These are phyloP conservation scores for Solanum chacoense DNA, from an alignment of 305 asterid species.

Conservation along the genomic window DNA sequence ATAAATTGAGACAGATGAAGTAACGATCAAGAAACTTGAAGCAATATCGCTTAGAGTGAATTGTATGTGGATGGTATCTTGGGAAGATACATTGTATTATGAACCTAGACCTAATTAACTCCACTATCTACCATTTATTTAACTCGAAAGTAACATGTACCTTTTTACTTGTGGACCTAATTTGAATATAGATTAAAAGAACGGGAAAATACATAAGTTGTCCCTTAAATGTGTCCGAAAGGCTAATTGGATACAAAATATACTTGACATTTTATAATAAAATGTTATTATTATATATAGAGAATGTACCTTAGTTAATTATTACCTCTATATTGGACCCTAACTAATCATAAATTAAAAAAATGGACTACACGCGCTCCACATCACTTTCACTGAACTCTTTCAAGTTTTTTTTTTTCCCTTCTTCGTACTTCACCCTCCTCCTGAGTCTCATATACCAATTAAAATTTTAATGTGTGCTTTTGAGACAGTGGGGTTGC, in stretches of 20 bases:
- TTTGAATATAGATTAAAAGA: background rate
- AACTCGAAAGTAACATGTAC: background rate
- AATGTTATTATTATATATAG: background rate
- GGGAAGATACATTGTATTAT: background rate
- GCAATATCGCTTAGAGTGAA: background rate
- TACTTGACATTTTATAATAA: background rate
- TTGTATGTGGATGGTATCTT: background rate
- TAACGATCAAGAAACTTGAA: background rate
- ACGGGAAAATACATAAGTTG: background rate
- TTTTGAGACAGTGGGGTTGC: background rate
- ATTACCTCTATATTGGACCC: background rate
- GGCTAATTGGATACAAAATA: background rate
- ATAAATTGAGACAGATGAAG: background rate
- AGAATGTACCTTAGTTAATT: background rate
- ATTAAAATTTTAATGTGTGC: background rate
- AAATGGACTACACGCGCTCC: background rate
- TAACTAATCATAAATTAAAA: background rate
- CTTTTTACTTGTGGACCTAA: background rate
- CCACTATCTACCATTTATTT: background rate
- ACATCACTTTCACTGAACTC: background rate
- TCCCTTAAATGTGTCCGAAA: background rate
- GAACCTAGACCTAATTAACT: background rate
- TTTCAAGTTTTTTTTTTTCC: background rate
- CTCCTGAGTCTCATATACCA: background rate
- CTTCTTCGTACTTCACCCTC: background rate